Evolutionary conservation across 257 asterid genomes (phyloP).

Genomic region (Lantana camara): DNA sequence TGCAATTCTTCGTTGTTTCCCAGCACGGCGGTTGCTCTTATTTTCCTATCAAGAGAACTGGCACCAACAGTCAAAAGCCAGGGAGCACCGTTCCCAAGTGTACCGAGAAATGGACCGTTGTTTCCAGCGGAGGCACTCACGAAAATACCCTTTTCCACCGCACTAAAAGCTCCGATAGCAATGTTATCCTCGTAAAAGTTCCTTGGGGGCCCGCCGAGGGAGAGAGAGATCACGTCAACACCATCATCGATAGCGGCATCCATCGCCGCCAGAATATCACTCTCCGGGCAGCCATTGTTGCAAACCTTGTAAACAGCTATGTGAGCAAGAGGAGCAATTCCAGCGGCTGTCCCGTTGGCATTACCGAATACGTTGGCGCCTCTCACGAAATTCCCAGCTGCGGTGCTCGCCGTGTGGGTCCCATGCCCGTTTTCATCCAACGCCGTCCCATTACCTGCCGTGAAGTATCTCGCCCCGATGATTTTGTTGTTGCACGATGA

Average conservation of each 20-base stretch:
- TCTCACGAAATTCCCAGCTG: constrained; percentile 47
- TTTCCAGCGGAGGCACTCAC: constrained; percentile 42
- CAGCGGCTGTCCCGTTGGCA: constrained; percentile 55
- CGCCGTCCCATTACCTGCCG: constrained; percentile 18
- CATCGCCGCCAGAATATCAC: constrained; percentile 48
- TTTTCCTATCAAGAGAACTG: constrained; percentile 32
- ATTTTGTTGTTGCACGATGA: constrained; percentile 53
- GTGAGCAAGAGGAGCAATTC: constrained; percentile 52
- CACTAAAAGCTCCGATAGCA: constrained; percentile 35
- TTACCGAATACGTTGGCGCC: constrained; percentile 45
- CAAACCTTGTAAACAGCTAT: constrained; percentile 46
- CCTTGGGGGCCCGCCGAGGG: constrained; percentile 24
- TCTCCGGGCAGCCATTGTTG: constrained; percentile 19
- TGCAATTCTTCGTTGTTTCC: constrained; percentile 27
- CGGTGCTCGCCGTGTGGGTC: constrained; percentile 55
- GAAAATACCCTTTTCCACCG: constrained; percentile 34
- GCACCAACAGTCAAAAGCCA: constrained; percentile 49
- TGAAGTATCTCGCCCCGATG: constrained; percentile 46
- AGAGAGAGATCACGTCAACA: constrained; percentile 36
- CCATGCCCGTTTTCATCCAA: constrained; percentile 45
- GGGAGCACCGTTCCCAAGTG: constrained; percentile 35
- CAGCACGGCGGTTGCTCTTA: constrained; percentile 29
- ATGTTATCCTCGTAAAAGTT: constrained; percentile 9
- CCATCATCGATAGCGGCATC: constrained; percentile 54
- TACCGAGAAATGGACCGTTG: constrained; percentile 6